A percentile compares a stretch with the other conserved stretches of the same genome.
These are phyloP conservation scores for Solanum corneliomulleri DNA, from an alignment of 257 asterid species.

Conservation along the genomic window DNA sequence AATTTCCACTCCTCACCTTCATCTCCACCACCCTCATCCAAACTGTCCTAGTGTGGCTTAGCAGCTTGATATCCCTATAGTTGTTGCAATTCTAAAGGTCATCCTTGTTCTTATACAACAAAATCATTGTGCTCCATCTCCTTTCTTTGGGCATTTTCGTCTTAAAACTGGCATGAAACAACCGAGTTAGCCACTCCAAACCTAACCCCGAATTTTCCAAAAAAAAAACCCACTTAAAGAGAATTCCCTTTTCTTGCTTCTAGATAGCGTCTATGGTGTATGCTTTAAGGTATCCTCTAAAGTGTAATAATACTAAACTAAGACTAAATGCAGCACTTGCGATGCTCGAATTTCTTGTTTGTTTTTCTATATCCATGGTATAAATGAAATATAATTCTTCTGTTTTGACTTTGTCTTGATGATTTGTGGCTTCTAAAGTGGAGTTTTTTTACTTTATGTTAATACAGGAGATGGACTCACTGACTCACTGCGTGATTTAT, in stretches of 20 bases:
- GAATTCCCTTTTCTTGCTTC: background rate
- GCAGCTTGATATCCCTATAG: background rate
- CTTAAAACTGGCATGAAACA: background rate
- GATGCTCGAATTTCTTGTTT: background rate
- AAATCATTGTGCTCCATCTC: background rate
- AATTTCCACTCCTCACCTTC: background rate
- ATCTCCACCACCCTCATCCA: background rate
- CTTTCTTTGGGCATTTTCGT: background rate
- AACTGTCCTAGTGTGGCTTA: background rate
- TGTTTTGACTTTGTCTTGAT: background rate
- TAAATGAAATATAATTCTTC: background rate
- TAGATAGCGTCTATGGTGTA: background rate
- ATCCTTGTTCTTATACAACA: background rate
- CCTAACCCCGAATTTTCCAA: background rate
- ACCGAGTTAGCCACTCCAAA: background rate
- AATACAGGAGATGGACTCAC: conserved; percentile 83
- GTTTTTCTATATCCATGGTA: background rate
- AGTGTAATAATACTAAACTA: background rate
- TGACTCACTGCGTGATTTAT: conserved; percentile 54
- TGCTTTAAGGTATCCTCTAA: background rate
- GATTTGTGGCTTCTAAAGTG: background rate
- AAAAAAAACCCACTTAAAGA: background rate
- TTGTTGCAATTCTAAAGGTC: background rate
- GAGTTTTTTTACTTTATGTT: background rate
- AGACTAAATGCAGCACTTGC: background rate